Base-by-base conservation (phyloP, 805 yeast species). In the Metschnikowia cubensis region DNA sequence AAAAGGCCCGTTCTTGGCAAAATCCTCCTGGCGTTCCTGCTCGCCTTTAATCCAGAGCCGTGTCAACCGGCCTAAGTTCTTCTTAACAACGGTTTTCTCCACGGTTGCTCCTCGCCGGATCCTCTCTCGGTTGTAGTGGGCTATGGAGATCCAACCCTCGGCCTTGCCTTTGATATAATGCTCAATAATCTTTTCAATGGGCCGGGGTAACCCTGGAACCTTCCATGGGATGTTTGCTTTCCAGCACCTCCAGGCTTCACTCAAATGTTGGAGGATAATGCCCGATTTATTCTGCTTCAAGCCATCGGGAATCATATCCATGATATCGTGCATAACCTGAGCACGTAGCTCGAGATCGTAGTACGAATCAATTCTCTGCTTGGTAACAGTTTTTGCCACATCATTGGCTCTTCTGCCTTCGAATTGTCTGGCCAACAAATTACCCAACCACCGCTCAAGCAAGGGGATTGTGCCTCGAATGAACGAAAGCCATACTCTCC, bases 221-320 rank as follows among this genome's bases (percentile, higher is more conserved):
- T 89, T 84, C 98, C 98, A 94, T 0, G 97, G 96, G 51, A 94
- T 86, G 62, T 94, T 92, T 2, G 99, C 99, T 66, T 94, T 94
- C 99, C 99, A 94, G 66, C 98, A 94, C 65, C 99, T 75, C 99
- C 99, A 94, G 0, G 99, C 99, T 66, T 94, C 99, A 63, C 96
- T 87, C 50, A 94, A 74, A 67, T 94, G 99, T 61, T 94, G 98
- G 43, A 94, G 68, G 47, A 94, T 86, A 0, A 96, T 83, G 60
- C 87, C 86, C 1, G 97, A 83, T 64, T 89, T 91, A 55, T 81
- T 87, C 61, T 89, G 94, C 59, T 88, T 85, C 53, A 94, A 78
- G 1, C 96, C 96, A 54, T 89, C 97, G 0, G 99, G 99, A 42
- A 94, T 90, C 96, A 90, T 90, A 64, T 94, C 99, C 51, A 94